Evolutionary conservation across 1,139 yeast species (phyloP).

Genomic region (Trichomonascaceae sp.): DNA sequence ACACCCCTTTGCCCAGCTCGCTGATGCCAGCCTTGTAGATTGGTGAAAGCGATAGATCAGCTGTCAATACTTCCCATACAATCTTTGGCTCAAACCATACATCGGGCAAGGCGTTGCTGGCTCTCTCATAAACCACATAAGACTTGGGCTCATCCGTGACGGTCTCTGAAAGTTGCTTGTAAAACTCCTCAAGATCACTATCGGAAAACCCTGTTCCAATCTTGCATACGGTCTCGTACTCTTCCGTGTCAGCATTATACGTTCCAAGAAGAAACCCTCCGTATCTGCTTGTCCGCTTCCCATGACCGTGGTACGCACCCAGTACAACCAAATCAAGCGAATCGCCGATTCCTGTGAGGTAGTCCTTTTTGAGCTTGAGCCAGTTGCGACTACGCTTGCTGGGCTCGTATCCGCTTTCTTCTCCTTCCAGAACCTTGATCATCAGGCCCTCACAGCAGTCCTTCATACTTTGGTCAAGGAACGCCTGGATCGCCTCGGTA

Average conservation of each 20-base stretch:
- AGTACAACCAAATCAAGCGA: slow-evolving; percentile 85
- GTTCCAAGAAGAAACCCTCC: slow-evolving; percentile 91
- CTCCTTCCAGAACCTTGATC: slow-evolving; percentile 81
- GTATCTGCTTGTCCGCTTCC: slow-evolving; percentile 87
- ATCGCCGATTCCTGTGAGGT: slow-evolving; percentile 76
- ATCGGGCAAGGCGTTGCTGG: slow-evolving; percentile 53
- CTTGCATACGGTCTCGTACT: slow-evolving; percentile 88
- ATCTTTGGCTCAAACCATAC: slow-evolving; percentile 91
- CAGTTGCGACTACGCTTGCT: slow-evolving; percentile 90
- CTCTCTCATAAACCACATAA: slow-evolving; percentile 54
- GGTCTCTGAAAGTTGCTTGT: slow-evolving; percentile 52
- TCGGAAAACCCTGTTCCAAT: slow-evolving; percentile 97
- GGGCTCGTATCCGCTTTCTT: slow-evolving; percentile 81
- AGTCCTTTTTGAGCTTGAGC: slow-evolving; percentile 91
- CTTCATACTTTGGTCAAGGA: slow-evolving; percentile 77
- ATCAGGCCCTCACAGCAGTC: slow-evolving; percentile 92
- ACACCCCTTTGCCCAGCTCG: slow-evolving; percentile 74
- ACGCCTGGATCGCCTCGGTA: slow-evolving; percentile 62
- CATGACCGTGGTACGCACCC: slow-evolving; percentile 90
- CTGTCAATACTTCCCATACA: slow-evolving; percentile 85
- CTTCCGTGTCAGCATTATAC: slow-evolving; percentile 81
- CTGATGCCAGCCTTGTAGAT: slow-evolving; percentile 78
- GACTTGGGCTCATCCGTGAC: slow-evolving; percentile 57
- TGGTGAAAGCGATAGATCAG: slow-evolving; percentile 88
- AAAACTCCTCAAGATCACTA: slow-evolving; percentile 51